phyloP scores from a whole-genome alignment of 768 basidiomycete species.

The Boletus barrowsii region DNA sequence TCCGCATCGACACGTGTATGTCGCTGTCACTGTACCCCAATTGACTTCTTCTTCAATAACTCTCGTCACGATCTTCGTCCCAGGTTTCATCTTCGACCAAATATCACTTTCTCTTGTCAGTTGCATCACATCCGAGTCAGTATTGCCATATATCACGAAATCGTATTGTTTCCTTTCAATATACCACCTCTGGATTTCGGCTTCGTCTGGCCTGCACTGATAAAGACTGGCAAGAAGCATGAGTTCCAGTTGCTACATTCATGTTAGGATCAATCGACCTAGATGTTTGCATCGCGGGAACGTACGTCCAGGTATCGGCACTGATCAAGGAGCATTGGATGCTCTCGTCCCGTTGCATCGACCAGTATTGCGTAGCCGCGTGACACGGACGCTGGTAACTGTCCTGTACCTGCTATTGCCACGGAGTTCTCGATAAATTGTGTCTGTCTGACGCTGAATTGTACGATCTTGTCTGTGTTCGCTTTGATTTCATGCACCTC shows the following conservation, averaged over 20 bases:
- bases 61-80: conserved; percentile 5
- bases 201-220: neutral
- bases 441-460: neutral
- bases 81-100: neutral
- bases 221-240: neutral
- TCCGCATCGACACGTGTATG: neutral
- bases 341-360: conserved; percentile 2
- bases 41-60: neutral
- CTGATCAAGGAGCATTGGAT: neutral
- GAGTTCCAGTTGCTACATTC: neutral
- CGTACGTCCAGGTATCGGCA: neutral
- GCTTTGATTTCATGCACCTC: neutral
- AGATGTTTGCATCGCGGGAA: neutral
- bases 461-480: neutral
- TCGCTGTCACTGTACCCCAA: neutral
- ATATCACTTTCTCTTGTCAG: neutral
- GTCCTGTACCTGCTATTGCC: neutral
- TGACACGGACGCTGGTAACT: neutral
- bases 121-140: neutral
- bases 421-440: neutral
- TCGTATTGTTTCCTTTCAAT: neutral
- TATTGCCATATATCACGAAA: neutral
- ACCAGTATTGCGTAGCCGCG: neutral
- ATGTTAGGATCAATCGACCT: neutral
- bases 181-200: neutral